Evolutionary conservation across 2,329 filamentous ascomycete genomes (phyloP), one percentile per base, ranked within the genome.

Genomic region (Fusarium subglutinans): DNA sequence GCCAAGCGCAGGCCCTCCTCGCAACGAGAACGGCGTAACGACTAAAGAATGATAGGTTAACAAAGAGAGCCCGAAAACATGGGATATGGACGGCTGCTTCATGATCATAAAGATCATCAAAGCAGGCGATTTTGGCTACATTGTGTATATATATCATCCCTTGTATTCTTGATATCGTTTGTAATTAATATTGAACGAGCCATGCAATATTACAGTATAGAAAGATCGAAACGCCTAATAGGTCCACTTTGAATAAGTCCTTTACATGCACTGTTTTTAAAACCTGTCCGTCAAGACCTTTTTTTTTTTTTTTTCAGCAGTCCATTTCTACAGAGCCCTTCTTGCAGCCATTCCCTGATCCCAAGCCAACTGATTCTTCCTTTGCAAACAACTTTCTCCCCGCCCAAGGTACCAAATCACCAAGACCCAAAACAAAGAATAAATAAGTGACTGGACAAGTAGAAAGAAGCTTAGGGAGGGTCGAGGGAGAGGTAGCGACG

Each of bases 311-410:
- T 47, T 37, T 37, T 43, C n/a, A 40, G 41, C 28, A 60, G 64
- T 63, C 63, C 57, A 43, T 72, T 69, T 69, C 62, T 55, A 64
- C 53, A 53, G 56, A 51, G 35, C 63, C 57, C 41, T 64, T 74
- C 71, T 69, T 58, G 69, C 44, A 61, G 37, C 56, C 47, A 62
- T 58, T 47, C 43, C 62, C 37, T 50, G 35, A 59, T 68, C 50
- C 61, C 48, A 51, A 60, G 61, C 41, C 51, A 61, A 62, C 30
- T 37, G 48, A 24, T 62, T 35, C 30, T 48, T 58, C 40, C 28
- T 13, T 48, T 30, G 40, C 59, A 37, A 28, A 53, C 56, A 26
- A 51, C 37, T 51, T 41, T 51, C 45, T 33, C 26, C 30, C 48
- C 51, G 28, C 56, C 56, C 48, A 60, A 67, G 17, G 37, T 41